phyloP scores from a whole-genome alignment of 129 eudicot genomes.

The Chrysanthemum makinoi region DNA sequence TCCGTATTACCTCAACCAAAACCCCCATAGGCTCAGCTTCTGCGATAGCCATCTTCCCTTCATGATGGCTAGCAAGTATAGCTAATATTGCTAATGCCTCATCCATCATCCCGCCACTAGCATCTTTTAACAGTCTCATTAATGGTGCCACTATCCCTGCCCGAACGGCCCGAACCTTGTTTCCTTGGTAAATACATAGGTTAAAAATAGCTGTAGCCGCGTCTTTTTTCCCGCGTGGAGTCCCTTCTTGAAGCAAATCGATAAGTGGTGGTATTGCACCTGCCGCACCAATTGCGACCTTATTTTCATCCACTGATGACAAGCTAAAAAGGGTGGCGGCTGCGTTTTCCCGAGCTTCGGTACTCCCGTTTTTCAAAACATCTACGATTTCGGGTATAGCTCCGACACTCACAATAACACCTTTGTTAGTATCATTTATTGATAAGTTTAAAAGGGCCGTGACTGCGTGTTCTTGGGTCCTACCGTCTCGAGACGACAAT shows the following conservation, averaged over 20 bases:
- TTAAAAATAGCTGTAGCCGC: slow-evolving; percentile 90
- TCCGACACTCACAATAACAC: slow-evolving; percentile 63
- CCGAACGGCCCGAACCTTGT: slow-evolving; percentile 89
- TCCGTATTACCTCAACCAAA: slow-evolving; percentile 75
- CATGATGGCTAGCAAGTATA: slow-evolving; percentile 81
- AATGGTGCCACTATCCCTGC: slow-evolving; percentile 75
- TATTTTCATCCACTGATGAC: slow-evolving; percentile 82
- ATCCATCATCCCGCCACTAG: slow-evolving; percentile 90
- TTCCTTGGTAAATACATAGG: slow-evolving; percentile 82
- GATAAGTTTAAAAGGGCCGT: slow-evolving; percentile 87
- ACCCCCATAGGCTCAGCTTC: slow-evolving; percentile 66
- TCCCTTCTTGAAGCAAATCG: slow-evolving; percentile 64
- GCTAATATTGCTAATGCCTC: slow-evolving; percentile 87
- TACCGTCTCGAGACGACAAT: slow-evolving; percentile 58
- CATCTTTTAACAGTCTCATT: slow-evolving; percentile 70
- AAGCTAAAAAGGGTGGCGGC: slow-evolving; percentile 91
- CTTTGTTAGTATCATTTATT: slow-evolving; percentile 78
- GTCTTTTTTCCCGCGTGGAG: slow-evolving; percentile 89
- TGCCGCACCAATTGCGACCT: slow-evolving; percentile 85
- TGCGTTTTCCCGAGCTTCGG: slow-evolving; percentile 86
- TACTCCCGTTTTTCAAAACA: slow-evolving; percentile 70
- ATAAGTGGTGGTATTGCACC: slow-evolving; percentile 82
- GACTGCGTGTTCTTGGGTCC: slow-evolving; percentile 91
- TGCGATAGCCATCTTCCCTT: slow-evolving; percentile 76
- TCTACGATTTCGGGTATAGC: slow-evolving; percentile 89